Base-by-base conservation (phyloP, 2,329 filamentous ascomycete genomes). In the Blumeria graminis region DNA sequence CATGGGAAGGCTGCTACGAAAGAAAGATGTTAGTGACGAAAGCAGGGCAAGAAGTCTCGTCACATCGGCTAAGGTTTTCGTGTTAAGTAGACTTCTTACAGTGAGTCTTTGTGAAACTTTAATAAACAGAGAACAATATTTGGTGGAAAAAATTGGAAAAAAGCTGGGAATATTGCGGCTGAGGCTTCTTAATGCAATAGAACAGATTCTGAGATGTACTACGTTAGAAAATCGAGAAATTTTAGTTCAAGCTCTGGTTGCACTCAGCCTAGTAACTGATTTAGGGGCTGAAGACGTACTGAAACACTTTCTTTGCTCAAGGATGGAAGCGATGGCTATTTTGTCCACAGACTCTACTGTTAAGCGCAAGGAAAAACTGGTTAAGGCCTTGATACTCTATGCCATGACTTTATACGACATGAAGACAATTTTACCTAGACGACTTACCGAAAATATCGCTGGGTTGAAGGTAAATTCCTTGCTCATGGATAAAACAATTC, bases 221-320 rank as follows among this genome's bases (percentile, higher is more conserved):
- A 72, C 76, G 22, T 14, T n/a, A 33, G 32, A 52, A 6, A 33
- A n/a, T 52, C 65, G 68, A 38, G 69, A 71, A 3, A 33, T n/a
- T 11, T 74, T 92, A 14, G 71, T 90, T 11, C 82, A 86, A 62
- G 80, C 82, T 0, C 73, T 95, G 61, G 84, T 81, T 57, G 88
- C 89, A 0, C 89, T 88, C 66, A 88, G 86, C 59, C 72, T 96
- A 55, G 79, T 81, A 1, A 88, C 84, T 3, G 93, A 79, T 63
- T 87, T 84, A 0, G 84, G 87, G 0, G 80, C 86, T 0, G 80
- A 77, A 57, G 88, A 94, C 65, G 83, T 86, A 0, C 69, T 95
- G 56, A 73, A 78, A 7, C 81, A 92, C 68, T 90, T 95, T 63
- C 74, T 93, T 54, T 75, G 80, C 55, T 76, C 88, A 7, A 76